Conservation (phyloP, 2,329 filamentous ascomycete genomes). For the Fusarium sp. region DNA sequence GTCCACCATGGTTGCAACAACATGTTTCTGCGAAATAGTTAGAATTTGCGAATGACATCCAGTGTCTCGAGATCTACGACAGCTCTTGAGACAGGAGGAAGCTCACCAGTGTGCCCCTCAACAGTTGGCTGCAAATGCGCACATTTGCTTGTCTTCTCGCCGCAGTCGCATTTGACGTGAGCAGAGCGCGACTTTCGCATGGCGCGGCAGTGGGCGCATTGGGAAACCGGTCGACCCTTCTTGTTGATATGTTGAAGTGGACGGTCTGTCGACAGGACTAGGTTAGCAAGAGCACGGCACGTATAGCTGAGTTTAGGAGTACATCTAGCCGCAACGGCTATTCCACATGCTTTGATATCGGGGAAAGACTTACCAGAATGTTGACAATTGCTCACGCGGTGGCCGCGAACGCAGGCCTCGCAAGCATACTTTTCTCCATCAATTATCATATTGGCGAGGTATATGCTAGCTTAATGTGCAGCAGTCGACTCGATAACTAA, state of each 20-base stretch:
- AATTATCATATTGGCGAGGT: constrained; percentile 74
- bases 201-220: constrained; percentile 96
- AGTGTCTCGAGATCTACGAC: constrained; percentile 13
- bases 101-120: constrained; percentile 72
- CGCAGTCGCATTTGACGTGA: constrained; percentile 97
- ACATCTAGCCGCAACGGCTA: background rate
- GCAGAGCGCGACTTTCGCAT: constrained; percentile 96
- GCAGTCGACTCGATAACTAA: constrained; percentile 22
- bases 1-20: constrained; percentile 77
- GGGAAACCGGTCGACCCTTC: constrained; percentile 96
- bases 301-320: background rate
- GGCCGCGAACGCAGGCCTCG: constrained; percentile 97
- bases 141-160: constrained; percentile 86
- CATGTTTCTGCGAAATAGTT: constrained; percentile 67
- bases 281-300: constrained; percentile 44
- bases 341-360: constrained; percentile 1
- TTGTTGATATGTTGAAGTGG: constrained; percentile 95
- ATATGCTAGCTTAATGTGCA: constrained; percentile 19
- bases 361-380: constrained; percentile 79
- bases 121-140: constrained; percentile 69
- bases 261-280: constrained; percentile 73
- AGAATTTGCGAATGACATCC: constrained; percentile 32
- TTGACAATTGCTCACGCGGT: constrained; percentile 98
- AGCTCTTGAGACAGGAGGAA: constrained; percentile 27
- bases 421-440: constrained; percentile 98